These are phyloP conservation scores for Cornus controversa DNA, from an alignment of 148 eudicot species.

Conservation along the genomic window DNA sequence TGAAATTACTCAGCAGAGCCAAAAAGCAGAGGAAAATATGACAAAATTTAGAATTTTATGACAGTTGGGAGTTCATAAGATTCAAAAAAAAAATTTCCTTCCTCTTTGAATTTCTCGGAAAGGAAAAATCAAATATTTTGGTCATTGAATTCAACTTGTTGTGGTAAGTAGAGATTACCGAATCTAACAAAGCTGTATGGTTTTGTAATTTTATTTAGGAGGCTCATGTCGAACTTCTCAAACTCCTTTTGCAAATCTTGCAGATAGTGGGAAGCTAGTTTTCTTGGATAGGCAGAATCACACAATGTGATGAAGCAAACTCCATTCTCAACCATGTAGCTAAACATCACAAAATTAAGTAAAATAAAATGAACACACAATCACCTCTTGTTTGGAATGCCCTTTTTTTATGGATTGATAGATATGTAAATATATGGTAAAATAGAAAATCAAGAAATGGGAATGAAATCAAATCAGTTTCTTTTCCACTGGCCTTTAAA, in stretches of 20 bases:
- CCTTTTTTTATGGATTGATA: neutral
- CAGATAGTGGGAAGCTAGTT: slow-evolving; percentile 41
- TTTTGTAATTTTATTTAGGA: slow-evolving; percentile 29
- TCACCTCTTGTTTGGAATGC: neutral
- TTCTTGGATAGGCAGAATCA: slow-evolving; percentile 49
- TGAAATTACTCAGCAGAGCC: neutral
- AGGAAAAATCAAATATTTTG: neutral
- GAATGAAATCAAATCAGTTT: neutral
- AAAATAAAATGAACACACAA: neutral
- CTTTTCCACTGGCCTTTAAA: neutral
- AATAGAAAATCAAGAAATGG: neutral
- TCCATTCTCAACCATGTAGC: slow-evolving; percentile 44
- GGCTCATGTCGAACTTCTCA: slow-evolving; percentile 31
- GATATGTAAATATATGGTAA: neutral
- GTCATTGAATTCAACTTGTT: neutral
- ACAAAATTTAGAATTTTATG: neutral
- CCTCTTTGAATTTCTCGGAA: neutral
- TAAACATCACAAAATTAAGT: slow-evolving; percentile 7
- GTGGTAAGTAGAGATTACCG: slow-evolving; percentile 25
- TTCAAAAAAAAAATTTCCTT: neutral
- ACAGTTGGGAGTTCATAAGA: neutral
- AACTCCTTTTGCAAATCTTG: slow-evolving; percentile 47
- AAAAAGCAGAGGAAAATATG: too few relatives aligned
- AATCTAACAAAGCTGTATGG: slow-evolving; percentile 45
- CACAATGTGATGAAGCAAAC: slow-evolving; percentile 51